A percentile compares a stretch with the other conserved stretches of the same genome.
Evolutionary conservation across 129 eudicot genomes (phyloP).

Genomic region (Arctium lappa): DNA sequence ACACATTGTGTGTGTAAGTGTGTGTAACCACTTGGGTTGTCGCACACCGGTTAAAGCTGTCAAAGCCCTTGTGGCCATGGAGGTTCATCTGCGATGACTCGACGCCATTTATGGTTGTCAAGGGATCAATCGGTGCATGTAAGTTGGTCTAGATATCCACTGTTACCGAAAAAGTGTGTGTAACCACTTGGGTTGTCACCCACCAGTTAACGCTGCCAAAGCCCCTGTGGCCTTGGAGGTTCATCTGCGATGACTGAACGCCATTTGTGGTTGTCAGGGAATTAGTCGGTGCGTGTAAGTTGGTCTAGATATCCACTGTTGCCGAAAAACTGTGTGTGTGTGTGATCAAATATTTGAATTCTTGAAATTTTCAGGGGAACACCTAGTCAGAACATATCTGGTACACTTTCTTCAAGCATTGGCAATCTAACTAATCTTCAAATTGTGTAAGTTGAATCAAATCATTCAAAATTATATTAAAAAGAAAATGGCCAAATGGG

Average conservation of each 20-base stretch:
- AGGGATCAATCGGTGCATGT: too few species aligned
- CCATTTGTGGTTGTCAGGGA: background rate
- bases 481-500: background rate
- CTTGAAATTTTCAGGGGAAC: conserved; percentile 55
- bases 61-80: too few species aligned
- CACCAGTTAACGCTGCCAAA: too few species aligned
- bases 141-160: too few species aligned
- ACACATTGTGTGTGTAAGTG: background rate
- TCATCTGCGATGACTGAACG: background rate
- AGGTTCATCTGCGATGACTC: too few species aligned
- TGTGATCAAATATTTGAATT: conserved; percentile 14
- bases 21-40: background rate
- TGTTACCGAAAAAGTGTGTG: too few species aligned
- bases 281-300: background rate
- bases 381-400: conserved; percentile 84
- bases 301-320: background rate
- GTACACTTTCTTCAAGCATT: conserved; percentile 80
- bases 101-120: too few species aligned
- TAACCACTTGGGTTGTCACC: background rate
- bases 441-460: conserved; percentile 52
- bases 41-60: too few species aligned
- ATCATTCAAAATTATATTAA: background rate
- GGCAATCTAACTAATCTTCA: conserved; percentile 89
- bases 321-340: background rate
- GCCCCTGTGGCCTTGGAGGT: too few species aligned